A percentile compares a stretch with the other conserved stretches of the same genome.
Evolutionary conservation across 2,329 filamentous ascomycete genomes (phyloP).

Genomic region (Paecilomyces fulvus): DNA sequence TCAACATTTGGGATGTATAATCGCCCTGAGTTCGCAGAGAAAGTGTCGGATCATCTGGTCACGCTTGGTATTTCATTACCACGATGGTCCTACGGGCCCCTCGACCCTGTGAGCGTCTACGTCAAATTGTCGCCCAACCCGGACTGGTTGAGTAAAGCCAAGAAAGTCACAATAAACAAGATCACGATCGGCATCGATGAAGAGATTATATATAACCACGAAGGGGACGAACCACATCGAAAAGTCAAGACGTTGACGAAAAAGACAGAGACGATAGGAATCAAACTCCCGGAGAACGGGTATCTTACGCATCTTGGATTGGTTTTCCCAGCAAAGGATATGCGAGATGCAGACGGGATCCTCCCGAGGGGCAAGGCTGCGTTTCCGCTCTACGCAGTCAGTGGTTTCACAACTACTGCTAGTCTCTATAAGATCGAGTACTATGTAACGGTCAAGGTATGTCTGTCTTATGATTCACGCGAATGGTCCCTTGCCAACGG

Average conservation of each 20-base stretch:
- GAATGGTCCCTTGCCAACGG: conserved; percentile 3
- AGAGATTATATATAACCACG: conserved; percentile 97
- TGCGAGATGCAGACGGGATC: conserved; percentile 79
- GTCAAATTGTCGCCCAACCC: conserved; percentile 89
- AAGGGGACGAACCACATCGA: conserved; percentile 87
- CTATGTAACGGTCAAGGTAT: conserved; percentile 86
- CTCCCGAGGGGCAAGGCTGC: conserved; percentile 74
- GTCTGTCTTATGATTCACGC: conserved; percentile 2
- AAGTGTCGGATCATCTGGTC: conserved; percentile 81
- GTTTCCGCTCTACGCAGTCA: conserved; percentile 82
- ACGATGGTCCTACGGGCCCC: conserved; percentile 90
- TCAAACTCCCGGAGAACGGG: conserved; percentile 80
- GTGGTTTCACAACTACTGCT: conserved; percentile 86
- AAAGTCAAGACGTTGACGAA: conserved; percentile 83
- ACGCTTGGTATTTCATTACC: conserved; percentile 87
- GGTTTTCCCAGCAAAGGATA: conserved; percentile 81
- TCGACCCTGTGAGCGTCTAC: conserved; percentile 92
- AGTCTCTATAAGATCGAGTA: conserved; percentile 98
- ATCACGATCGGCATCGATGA: conserved; percentile 93
- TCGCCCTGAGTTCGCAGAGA: conserved; percentile 78
- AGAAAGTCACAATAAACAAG: conserved; percentile 84
- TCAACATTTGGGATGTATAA: conserved; percentile 99
- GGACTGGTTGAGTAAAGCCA: conserved; percentile 84
- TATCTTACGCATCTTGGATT: conserved; percentile 89
- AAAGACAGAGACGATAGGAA: conserved; percentile 70